Evolutionary conservation across 2,329 filamentous ascomycete genomes (phyloP).

Genomic region (Aspergillus amoenus): DNA sequence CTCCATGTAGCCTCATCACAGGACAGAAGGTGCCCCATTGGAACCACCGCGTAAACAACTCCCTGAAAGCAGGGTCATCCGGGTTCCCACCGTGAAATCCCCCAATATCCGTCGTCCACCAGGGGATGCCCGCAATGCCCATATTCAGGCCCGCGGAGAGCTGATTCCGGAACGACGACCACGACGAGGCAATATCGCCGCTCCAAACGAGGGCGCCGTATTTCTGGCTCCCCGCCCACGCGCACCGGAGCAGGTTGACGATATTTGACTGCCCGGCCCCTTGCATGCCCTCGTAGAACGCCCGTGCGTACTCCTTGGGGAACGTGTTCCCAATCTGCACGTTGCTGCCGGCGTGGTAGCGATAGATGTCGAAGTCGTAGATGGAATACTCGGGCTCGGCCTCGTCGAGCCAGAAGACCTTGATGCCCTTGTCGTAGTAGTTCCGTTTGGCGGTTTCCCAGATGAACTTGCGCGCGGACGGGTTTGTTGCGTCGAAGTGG

Average conservation of each 20-base stretch:
- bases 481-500: conserved; percentile 65
- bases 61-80: conserved; percentile 55
- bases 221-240: conserved; percentile 61
- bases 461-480: conserved; percentile 57
- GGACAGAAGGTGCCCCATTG: conserved; percentile 68
- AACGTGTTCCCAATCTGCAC: conserved; percentile 61
- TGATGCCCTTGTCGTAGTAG: conserved; percentile 63
- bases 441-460: conserved; percentile 61
- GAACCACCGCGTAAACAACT: conserved; percentile 67
- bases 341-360: conserved; percentile 58
- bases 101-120: conserved; percentile 72
- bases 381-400: conserved; percentile 63
- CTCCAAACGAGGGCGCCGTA: conserved; percentile 67
- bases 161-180: conserved; percentile 60
- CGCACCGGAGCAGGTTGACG: conserved; percentile 60
- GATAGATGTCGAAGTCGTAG: conserved; percentile 68
- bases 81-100: conserved; percentile 68
- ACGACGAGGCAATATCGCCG: conserved; percentile 66
- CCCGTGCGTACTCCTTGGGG: conserved; percentile 57
- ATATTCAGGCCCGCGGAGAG: conserved; percentile 65
- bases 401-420: conserved; percentile 68
- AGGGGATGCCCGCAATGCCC: conserved; percentile 63
- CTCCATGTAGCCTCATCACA: conserved; percentile 66
- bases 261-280: conserved; percentile 55
- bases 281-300: conserved; percentile 60